Percentiles rank a stretch among this genome's conserved stretches.
Evolutionary conservation across 75 land plant genomes (phyloP).

Genomic region (Cryptomeria japonica): DNA sequence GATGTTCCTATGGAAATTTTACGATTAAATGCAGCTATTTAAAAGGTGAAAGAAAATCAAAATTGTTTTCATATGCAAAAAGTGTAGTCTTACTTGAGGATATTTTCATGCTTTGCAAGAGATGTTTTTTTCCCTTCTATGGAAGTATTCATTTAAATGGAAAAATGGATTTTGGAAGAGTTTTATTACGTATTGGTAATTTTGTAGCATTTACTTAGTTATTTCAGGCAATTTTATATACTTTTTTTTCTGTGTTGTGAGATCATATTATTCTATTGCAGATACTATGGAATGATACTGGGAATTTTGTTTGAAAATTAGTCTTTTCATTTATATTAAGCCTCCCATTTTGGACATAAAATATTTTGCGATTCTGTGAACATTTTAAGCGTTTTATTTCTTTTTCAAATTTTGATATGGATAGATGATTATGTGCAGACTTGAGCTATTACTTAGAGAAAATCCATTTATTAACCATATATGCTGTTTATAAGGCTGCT

Average conservation of each 20-base stretch:
- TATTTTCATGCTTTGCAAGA: not conserved
- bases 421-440: too few relatives aligned
- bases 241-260: too few relatives aligned
- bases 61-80: not conserved
- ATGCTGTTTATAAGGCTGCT: not conserved
- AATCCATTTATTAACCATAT: not conserved
- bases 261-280: too few relatives aligned
- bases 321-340: not conserved
- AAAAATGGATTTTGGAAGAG: too few relatives aligned
- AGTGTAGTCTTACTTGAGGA: not conserved
- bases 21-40: not conserved
- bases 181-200: too few relatives aligned
- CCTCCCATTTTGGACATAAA: not conserved
- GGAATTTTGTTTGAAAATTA: too few relatives aligned
- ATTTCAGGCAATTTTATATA: too few relatives aligned
- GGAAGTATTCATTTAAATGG: too few relatives aligned
- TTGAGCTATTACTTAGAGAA: not conserved
- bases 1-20: not conserved
- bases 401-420: not conserved
- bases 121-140: not conserved
- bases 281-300: too few relatives aligned
- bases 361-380: not conserved
- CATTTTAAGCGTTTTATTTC: not conserved
- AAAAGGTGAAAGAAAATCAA: not conserved
- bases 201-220: too few relatives aligned